A percentile compares a stretch with the other conserved stretches of the same genome.
These are phyloP conservation scores for Auricularia heimuer DNA, from an alignment of 768 basidiomycete species.

Conservation along the genomic window DNA sequence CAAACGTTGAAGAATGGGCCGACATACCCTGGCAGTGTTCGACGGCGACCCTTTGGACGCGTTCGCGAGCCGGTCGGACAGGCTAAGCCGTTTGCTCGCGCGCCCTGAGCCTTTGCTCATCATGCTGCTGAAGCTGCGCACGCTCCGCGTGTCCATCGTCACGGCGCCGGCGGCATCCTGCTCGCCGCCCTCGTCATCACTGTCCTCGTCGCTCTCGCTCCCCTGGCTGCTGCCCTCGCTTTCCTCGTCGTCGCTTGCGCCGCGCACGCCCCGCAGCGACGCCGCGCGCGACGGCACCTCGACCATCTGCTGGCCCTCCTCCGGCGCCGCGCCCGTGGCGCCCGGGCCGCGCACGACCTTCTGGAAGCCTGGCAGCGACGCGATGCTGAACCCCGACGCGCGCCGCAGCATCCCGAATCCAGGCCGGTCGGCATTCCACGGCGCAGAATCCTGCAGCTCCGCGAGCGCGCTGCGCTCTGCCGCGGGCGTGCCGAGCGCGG, in stretches of 20 bases:
- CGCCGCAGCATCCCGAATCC: conserved; percentile 62
- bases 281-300: conserved; percentile 46
- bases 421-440: conserved; percentile 35
- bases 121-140: conserved; percentile 84
- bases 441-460: conserved; percentile 23
- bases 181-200: conserved; percentile 26
- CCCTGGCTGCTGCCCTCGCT: conserved; percentile 16
- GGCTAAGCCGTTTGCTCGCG: conserved; percentile 47
- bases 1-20: too few relatives aligned
- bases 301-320: conserved; percentile 42
- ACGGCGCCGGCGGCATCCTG: conserved; percentile 24
- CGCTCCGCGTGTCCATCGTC: conserved; percentile 58
- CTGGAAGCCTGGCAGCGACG: conserved; percentile 48
- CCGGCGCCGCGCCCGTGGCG: conserved; percentile 21
- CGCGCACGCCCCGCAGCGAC: conserved; percentile 31
- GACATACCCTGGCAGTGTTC: conserved; percentile 7
- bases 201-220: conserved; percentile 21
- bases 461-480: conserved; percentile 11
- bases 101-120: conserved; percentile 36
- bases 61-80: conserved; percentile 74
- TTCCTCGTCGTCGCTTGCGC: conserved; percentile 18
- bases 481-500: neutral
- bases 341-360: conserved; percentile 23
- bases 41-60: conserved; percentile 42
- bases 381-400: conserved; percentile 67